These are phyloP conservation scores for Aspergillus sp. DNA, from an alignment of 2,329 filamentous ascomycete genomes.

Conservation along the genomic window DNA sequence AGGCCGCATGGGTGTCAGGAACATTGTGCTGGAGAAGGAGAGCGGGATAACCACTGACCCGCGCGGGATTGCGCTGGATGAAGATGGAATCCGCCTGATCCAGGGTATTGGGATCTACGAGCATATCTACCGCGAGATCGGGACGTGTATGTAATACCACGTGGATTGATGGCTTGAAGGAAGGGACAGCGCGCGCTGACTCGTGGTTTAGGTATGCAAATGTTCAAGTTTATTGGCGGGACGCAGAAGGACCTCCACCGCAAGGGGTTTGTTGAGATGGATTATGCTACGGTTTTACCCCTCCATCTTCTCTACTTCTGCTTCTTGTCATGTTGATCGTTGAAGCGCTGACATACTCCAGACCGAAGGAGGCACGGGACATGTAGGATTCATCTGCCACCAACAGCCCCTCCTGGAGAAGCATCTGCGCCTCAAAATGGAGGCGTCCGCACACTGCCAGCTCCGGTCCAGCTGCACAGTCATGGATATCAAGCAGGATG, in stretches of 20 bases:
- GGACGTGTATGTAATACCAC: constrained; percentile 25
- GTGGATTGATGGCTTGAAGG: background rate
- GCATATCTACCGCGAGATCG: constrained; percentile 33
- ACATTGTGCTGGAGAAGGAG: constrained; percentile 37
- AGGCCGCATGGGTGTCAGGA: constrained; percentile 26
- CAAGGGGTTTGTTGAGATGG: constrained; percentile 31
- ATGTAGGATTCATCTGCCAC: constrained; percentile 37
- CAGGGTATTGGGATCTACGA: constrained; percentile 36
- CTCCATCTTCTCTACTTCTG: background rate
- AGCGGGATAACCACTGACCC: constrained; percentile 37
- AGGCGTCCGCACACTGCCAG: constrained; percentile 15
- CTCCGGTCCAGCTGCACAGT: constrained; percentile 27
- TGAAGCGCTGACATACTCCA: background rate
- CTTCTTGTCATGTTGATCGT: background rate
- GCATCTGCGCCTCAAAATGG: constrained; percentile 26
- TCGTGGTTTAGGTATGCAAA: constrained; percentile 24
- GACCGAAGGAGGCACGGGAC: constrained; percentile 36
- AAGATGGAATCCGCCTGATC: constrained; percentile 37
- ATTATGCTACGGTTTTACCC: constrained; percentile 24
- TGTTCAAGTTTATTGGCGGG: constrained; percentile 33
- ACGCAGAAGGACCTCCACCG: constrained; percentile 24
- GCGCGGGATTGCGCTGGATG: constrained; percentile 38
- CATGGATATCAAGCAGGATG: constrained; percentile 20
- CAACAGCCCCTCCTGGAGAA: constrained; percentile 37
- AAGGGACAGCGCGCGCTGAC: background rate